These are phyloP conservation scores for Brassica cretica DNA, from an alignment of 345 rosid genomes.

Conservation along the genomic window DNA sequence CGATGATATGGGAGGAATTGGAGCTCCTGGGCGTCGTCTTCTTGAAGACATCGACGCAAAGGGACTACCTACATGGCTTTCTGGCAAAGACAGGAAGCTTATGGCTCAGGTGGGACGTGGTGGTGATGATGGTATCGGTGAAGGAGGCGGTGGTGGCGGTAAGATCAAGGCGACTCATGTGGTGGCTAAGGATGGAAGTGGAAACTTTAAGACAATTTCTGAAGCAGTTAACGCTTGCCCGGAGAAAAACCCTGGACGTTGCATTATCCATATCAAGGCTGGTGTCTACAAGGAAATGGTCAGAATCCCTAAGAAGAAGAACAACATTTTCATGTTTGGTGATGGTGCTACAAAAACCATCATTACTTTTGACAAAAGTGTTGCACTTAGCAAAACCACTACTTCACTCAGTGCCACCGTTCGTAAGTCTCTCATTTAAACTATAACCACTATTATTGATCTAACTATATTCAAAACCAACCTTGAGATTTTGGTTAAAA, in stretches of 20 bases:
- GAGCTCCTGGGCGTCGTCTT: slow-evolving; percentile 44
- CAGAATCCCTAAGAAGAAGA: slow-evolving; percentile 46
- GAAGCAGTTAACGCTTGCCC: slow-evolving; percentile 53
- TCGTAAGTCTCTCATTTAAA: slow-evolving; percentile 31
- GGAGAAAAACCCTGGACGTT: slow-evolving; percentile 45
- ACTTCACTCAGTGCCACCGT: slow-evolving; percentile 55
- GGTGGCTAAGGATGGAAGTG: slow-evolving; percentile 84
- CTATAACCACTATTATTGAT: neutral
- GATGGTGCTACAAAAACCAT: slow-evolving; percentile 70
- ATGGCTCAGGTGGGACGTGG: slow-evolving; percentile 43
- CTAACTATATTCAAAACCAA: too few relatives aligned
- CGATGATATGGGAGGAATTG: slow-evolving; percentile 7
- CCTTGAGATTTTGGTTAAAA: too few relatives aligned
- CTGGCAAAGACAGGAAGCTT: slow-evolving; percentile 57
- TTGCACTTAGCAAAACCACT: slow-evolving; percentile 40
- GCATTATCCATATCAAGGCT: slow-evolving; percentile 62
- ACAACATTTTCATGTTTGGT: slow-evolving; percentile 64
- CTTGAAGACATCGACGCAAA: slow-evolving; percentile 25
- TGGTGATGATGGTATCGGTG: slow-evolving; percentile 30
- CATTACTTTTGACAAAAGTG: slow-evolving; percentile 51
- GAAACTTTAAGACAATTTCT: slow-evolving; percentile 54
- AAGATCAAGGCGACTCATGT: slow-evolving; percentile 52
- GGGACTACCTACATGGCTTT: slow-evolving; percentile 61
- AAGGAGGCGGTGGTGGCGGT: slow-evolving; percentile 30
- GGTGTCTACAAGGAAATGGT: slow-evolving; percentile 56